Evolutionary conservation across 305 asterid species (phyloP).

Genomic region (Fraxinus sp.): DNA sequence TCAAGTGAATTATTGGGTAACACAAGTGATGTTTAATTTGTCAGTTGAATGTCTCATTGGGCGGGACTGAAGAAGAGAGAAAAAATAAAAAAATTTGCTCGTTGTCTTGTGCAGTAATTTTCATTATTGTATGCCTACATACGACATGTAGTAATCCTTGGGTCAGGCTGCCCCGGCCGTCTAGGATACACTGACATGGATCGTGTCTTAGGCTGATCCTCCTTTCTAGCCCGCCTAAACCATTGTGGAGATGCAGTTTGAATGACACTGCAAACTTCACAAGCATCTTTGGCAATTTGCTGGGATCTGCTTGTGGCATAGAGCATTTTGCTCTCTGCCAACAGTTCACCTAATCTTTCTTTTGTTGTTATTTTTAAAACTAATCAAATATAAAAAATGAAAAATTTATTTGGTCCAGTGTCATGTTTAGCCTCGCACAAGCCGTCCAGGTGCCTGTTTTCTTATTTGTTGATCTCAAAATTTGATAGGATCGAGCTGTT

Average conservation of each 20-base stretch:
- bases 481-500: neutral
- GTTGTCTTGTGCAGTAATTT: neutral
- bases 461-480: neutral
- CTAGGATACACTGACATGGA: neutral
- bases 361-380: no score
- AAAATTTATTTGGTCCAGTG: neutral
- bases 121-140: no score
- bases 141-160: neutral
- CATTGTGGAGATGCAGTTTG: neutral
- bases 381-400: neutral
- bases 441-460: neutral
- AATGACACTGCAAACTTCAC: neutral
- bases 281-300: neutral
- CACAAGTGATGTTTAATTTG: neutral
- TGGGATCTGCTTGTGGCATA: neutral
- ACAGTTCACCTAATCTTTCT: neutral
- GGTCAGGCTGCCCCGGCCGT: neutral
- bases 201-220: neutral
- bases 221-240: neutral
- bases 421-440: neutral
- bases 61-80: neutral
- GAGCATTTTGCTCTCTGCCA: neutral
- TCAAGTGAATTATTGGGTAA: conserved; percentile 8
- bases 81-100: neutral
- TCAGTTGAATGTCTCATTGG: neutral